These are phyloP conservation scores for Fusarium sp. DNA, from an alignment of 2,329 filamentous ascomycete genomes.

Conservation along the genomic window DNA sequence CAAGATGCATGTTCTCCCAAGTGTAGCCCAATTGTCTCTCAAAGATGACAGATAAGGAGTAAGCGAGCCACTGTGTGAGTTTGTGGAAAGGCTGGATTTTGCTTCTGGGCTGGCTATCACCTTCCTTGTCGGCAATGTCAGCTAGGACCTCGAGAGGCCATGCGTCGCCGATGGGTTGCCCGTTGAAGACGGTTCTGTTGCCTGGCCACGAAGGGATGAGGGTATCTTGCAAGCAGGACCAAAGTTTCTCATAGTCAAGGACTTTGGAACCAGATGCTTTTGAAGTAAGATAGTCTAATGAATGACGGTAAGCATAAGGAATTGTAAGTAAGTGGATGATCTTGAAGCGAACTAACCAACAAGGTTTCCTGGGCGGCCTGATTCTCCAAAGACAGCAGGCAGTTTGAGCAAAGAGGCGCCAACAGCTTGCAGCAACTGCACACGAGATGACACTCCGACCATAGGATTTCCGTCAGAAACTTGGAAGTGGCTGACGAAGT, in stretches of 20 bases:
- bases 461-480: slow-evolving; percentile 60
- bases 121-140: not conserved
- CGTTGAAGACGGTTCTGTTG: slow-evolving; percentile 63
- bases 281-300: slow-evolving; percentile 57
- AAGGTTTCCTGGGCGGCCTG: slow-evolving; percentile 61
- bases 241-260: slow-evolving; percentile 48
- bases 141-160: slow-evolving; percentile 58
- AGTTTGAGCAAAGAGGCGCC: slow-evolving; percentile 57
- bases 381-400: slow-evolving; percentile 57
- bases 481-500: slow-evolving; percentile 59
- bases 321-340: accelerated
- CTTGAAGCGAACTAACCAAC: slow-evolving; percentile 57
- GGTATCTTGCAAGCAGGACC: slow-evolving; percentile 57
- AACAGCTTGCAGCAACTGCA: slow-evolving; percentile 57
- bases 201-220: slow-evolving; percentile 65
- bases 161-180: slow-evolving; percentile 62
- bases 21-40: slow-evolving; percentile 64
- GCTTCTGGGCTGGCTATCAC: not conserved
- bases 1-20: slow-evolving; percentile 66
- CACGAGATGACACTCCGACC: slow-evolving; percentile 60
- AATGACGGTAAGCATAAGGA: not conserved
- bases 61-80: slow-evolving; percentile 79
- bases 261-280: slow-evolving; percentile 3
- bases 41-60: slow-evolving; percentile 78
- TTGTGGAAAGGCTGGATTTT: slow-evolving; percentile 69